Percentiles rank a stretch among this genome's conserved stretches.
Conservation (phyloP, 225 moss, liverwort and hornwort species). For the Sphagnum tenellum region DNA sequence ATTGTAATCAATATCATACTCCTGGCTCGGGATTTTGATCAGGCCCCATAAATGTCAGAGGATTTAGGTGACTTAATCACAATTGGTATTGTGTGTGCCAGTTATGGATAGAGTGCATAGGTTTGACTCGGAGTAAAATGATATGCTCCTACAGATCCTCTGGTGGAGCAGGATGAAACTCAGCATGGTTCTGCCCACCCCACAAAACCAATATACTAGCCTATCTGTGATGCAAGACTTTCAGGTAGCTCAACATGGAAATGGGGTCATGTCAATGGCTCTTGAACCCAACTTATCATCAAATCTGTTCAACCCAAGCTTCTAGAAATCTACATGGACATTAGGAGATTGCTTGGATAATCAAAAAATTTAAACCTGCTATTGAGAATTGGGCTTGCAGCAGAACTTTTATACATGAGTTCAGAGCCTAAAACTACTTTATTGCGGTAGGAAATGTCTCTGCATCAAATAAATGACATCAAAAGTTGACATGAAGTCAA, state of each 20-base stretch:
- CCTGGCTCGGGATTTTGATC: constrained; percentile 34
- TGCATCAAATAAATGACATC: no score
- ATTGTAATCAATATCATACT: constrained; percentile 39
- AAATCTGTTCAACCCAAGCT: no score
- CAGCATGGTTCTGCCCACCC: constrained; percentile 57
- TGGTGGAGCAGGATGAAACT: constrained; percentile 51
- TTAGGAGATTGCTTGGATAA: no score
- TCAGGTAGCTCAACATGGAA: not conserved
- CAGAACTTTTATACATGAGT: no score
- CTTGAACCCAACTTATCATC: not conserved
- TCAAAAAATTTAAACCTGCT: no score
- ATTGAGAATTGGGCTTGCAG: no score
- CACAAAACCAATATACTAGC: no score
- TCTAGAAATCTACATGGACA: no score
- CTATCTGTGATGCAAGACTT: not conserved
- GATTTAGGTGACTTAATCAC: constrained; percentile 19
- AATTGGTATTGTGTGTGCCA: constrained; percentile 41
- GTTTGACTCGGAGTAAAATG: constrained; percentile 67
- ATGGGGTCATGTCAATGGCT: not conserved
- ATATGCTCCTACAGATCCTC: constrained; percentile 58
- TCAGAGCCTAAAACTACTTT: no score
- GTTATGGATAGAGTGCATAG: constrained; percentile 52
- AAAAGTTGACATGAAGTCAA: no score
- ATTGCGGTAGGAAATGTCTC: no score
- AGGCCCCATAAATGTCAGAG: constrained; percentile 49